Conservation (phyloP, 192 early-diverging fungal genomes). For the Powellomyces hirtus region DNA sequence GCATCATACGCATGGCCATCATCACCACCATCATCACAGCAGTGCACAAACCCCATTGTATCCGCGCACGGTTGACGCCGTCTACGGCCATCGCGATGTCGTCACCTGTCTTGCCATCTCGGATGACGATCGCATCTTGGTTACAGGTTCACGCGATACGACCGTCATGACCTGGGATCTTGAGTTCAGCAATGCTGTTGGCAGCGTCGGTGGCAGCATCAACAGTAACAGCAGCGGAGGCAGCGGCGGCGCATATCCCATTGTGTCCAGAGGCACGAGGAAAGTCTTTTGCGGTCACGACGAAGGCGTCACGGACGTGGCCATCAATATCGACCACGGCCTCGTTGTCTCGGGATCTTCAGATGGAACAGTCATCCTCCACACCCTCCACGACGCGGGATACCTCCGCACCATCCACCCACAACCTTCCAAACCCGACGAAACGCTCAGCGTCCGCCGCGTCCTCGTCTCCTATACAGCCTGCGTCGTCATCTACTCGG, state of each 20-base stretch:
- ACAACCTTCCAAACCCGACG: background rate
- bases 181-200: background rate
- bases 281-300: conserved; percentile 48
- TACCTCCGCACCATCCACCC: conserved; percentile 40
- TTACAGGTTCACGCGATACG: conserved; percentile 45
- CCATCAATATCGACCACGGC: conserved; percentile 37
- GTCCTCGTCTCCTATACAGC: conserved; percentile 21
- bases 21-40: background rate
- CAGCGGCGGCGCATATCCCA: background rate
- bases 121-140: conserved; percentile 34
- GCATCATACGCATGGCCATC: conserved; percentile 1
- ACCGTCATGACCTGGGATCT: conserved; percentile 47
- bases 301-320: conserved; percentile 39
- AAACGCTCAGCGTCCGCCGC: conserved; percentile 15
- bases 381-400: conserved; percentile 32
- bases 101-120: conserved; percentile 41
- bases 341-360: conserved; percentile 46
- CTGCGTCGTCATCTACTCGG: conserved; percentile 28
- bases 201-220: background rate
- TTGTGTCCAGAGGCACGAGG: background rate
- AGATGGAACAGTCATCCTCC: conserved; percentile 48
- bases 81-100: conserved; percentile 45
- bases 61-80: conserved; percentile 25
- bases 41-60: background rate
- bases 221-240: background rate